Percentiles rank a stretch among this genome's conserved stretches.
These are phyloP conservation scores for Liriodendron chinense DNA, from an alignment of 164 flowering plant genomes.

Conservation along the genomic window DNA sequence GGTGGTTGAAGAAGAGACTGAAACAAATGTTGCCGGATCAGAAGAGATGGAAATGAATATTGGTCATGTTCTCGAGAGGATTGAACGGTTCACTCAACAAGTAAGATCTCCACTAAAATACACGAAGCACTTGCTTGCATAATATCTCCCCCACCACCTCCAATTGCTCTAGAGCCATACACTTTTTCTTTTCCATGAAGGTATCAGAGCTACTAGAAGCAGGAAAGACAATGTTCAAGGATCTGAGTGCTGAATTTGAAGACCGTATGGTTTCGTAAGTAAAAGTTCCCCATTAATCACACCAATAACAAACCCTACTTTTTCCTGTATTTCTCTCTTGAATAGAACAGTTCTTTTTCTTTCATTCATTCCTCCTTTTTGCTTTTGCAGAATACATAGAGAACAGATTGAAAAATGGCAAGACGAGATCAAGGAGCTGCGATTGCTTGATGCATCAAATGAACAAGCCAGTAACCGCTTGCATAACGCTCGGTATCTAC, in stretches of 20 bases:
- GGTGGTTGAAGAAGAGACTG: slow-evolving; percentile 40
- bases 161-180: neutral
- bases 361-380: neutral
- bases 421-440: slow-evolving; percentile 73
- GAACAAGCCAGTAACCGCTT: slow-evolving; percentile 55
- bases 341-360: neutral
- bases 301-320: neutral
- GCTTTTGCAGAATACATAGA: slow-evolving; percentile 57
- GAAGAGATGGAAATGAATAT: slow-evolving; percentile 69
- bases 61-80: slow-evolving; percentile 56
- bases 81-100: slow-evolving; percentile 65
- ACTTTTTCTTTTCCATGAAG: slow-evolving; percentile 20
- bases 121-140: neutral
- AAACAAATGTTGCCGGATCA: slow-evolving; percentile 37
- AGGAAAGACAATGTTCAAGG: slow-evolving; percentile 65
- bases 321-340: neutral
- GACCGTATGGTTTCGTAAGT: slow-evolving; percentile 67
- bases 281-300: neutral
- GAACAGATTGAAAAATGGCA: slow-evolving; percentile 86
- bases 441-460: slow-evolving; percentile 60
- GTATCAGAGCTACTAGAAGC: slow-evolving; percentile 76
- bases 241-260: slow-evolving; percentile 69
- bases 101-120: slow-evolving; percentile 26
- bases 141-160: neutral
- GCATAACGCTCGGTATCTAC: slow-evolving; percentile 56